Percentiles rank a stretch among this genome's conserved stretches.
Conservation (phyloP, 2,329 filamentous ascomycete species). For the Tolypocladium capitatum region DNA sequence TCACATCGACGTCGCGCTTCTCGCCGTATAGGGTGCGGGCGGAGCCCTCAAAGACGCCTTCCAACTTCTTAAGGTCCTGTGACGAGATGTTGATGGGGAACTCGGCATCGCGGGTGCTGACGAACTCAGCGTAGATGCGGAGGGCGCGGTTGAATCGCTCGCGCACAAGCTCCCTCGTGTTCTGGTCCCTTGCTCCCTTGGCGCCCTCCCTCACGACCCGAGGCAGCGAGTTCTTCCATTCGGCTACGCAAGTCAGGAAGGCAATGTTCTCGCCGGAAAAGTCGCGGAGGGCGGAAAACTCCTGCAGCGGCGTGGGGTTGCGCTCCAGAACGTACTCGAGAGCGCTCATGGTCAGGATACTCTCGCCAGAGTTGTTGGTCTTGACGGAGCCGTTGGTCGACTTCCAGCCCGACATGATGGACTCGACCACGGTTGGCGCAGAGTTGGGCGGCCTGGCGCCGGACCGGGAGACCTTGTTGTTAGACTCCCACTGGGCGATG, state of each 20-base stretch:
- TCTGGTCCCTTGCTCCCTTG: conserved; percentile 5
- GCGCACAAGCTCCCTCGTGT: conserved; percentile 18
- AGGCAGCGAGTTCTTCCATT: conserved; percentile 35
- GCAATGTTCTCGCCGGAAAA: conserved; percentile 62
- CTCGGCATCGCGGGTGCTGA: conserved; percentile 44
- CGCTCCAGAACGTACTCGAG: conserved; percentile 47
- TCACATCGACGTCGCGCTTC: conserved; percentile 19
- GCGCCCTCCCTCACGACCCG: conserved; percentile 7
- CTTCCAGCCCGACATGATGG: conserved; percentile 13
- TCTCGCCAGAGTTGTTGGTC: conserved; percentile 17
- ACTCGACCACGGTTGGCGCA: conserved; percentile 12
- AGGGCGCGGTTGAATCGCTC: conserved; percentile 44
- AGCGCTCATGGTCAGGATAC: conserved; percentile 44
- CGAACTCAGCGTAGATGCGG: conserved; percentile 46
- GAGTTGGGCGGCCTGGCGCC: conserved; percentile 8
- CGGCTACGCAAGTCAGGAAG: conserved; percentile 45
- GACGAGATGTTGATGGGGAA: conserved; percentile 54
- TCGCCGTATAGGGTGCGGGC: conserved; percentile 29
- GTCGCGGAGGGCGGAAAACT: conserved; percentile 51
- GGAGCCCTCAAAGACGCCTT: conserved; percentile 40
- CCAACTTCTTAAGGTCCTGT: conserved; percentile 34
- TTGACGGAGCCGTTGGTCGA: conserved; percentile 20
- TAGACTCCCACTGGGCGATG: conserved; percentile 29
- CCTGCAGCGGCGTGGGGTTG: conserved; percentile 45
- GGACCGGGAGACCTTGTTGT: conserved; percentile 13